These are phyloP conservation scores for Ilyonectria sp. DNA, from an alignment of 2,329 filamentous ascomycete species.

Conservation along the genomic window DNA sequence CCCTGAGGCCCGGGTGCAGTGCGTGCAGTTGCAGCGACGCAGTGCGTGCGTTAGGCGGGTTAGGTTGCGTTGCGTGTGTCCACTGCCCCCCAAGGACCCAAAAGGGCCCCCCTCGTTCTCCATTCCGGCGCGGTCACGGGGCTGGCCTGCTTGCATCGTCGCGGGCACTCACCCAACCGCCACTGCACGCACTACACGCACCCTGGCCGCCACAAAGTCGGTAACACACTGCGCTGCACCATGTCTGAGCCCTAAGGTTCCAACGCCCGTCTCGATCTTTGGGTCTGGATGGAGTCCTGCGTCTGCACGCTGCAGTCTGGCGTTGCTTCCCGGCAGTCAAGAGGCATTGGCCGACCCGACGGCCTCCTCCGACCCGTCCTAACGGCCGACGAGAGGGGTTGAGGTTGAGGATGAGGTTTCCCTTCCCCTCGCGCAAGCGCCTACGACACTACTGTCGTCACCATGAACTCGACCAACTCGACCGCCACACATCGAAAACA, in stretches of 20 bases:
- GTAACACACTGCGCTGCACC: conserved; percentile 15
- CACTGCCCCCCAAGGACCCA: conserved; percentile 1
- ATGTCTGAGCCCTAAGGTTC: background rate
- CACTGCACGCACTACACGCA: conserved; percentile 29
- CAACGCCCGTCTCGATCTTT: background rate
- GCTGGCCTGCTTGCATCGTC: conserved; percentile 22
- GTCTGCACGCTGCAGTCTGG: too few relatives aligned
- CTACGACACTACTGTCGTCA: background rate
- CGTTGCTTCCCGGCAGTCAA: background rate
- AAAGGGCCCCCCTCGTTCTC: conserved; percentile 7
- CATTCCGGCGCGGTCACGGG: conserved; percentile 17
- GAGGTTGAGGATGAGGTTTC: background rate
- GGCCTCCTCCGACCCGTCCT: background rate
- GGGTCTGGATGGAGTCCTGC: too few relatives aligned
- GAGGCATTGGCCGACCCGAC: background rate
- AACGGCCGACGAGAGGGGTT: background rate
- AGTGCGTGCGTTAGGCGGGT: background rate
- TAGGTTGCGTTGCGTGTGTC: conserved; percentile 1
- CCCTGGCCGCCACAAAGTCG: conserved; percentile 21
- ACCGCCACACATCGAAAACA: conserved; percentile 17
- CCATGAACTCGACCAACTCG: conserved; percentile 11
- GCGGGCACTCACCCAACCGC: conserved; percentile 22
- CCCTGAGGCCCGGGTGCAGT: conserved; percentile 16
- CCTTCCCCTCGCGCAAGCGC: background rate
- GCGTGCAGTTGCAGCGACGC: background rate